Evolutionary conservation across 225 moss, liverwort and hornwort species (phyloP), one percentile per base, ranked within the genome.

Genomic region (Physcomitrium patens): DNA sequence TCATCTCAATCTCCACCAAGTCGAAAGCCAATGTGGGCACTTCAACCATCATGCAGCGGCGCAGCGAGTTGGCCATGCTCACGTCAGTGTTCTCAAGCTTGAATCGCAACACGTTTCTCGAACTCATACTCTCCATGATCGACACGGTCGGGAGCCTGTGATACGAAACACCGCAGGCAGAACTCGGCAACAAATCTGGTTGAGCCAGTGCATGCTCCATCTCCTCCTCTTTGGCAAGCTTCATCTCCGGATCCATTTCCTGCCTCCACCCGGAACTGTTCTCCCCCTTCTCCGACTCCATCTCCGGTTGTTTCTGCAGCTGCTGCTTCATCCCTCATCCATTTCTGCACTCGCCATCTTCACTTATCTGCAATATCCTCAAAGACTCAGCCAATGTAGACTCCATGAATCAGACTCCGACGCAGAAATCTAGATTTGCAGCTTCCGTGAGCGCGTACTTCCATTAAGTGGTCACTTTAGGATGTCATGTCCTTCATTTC

Each of bases 11-110:
- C 69, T 96, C 96, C 66, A 93, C 92, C 73, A 91, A 19, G 67
- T 96, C 90, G 42, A 96, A 92, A 0, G 96, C 93, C 55, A 93
- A 71, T 0, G 90, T 93, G 20, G 91, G 91, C 77, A 93, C 96
- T 67, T 96, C 91, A 20, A 80, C 89, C 69, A 96, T 85, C 79
- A 93, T 93, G 49, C 90, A 85, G 22, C 96, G 78, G 16, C 90
- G 81, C 80, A 96, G 63, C 1, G 90, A 83, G 48, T 93, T 78
- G 0, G 57, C 96, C 50, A 89, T 81, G 70, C 87, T 96, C 31
- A 83, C 83, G 16, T 93, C 87, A 23, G 93, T 92, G 51, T 88
- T 87, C 47, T 72, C 77, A 42, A 96, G 77, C 86, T 89, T 89
- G 53, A 92, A 90, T 45, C 83, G 85, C 44, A 96, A 26, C 65